Base-by-base conservation (phyloP, 495 filamentous ascomycete species). In the Schizothecium vesticola region DNA sequence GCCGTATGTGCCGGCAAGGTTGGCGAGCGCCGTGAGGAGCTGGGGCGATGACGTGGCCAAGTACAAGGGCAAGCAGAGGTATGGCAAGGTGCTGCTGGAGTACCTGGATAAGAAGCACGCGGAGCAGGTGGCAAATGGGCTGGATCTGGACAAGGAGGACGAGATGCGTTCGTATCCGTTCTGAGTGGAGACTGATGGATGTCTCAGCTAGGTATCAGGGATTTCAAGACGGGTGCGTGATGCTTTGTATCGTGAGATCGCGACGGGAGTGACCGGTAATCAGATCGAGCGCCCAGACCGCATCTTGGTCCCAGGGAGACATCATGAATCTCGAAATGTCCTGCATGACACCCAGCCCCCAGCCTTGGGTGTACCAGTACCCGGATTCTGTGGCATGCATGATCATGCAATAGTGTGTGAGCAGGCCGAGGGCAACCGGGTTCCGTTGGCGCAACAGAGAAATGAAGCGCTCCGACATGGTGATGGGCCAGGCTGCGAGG, bases 61-160 rank as follows among this genome's bases (percentile, higher is more conserved):
- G 78, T 96, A 97, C 77, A 96, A 96, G 81, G 93, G 93, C 22
- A 89, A 85, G 80, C 91, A 92, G 73, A 87, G 82, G 75, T 96
- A 92, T 79, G 84, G 85, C 69, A 89, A 91, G 36, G 88, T 96
- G 3, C 76, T 97, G 76, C 78, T 96, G 71, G 91, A 93, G 80
- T 97, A 88, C 80, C 75, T 97, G 75, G 93, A 96, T 80, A 72
- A 71, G 75, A 91, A 90, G 81, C 92, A 96, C 81, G 76, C 84
- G 76, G 89, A 91, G 79, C 92, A 96, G 85, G 73, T 95, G 21
- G 83, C 80, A 28, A 79, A 74, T 12, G 92, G 93, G 2, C 71
- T 92, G 72, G 81, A 88, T 67, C 58, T 87, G 23, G 87, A 86
- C 64, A 80, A 75, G 70, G 87, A 90, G 71, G 87, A 90, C 65